These are phyloP conservation scores for Arachnomyces sp. DNA, from an alignment of 2,329 filamentous ascomycete species.

Conservation along the genomic window DNA sequence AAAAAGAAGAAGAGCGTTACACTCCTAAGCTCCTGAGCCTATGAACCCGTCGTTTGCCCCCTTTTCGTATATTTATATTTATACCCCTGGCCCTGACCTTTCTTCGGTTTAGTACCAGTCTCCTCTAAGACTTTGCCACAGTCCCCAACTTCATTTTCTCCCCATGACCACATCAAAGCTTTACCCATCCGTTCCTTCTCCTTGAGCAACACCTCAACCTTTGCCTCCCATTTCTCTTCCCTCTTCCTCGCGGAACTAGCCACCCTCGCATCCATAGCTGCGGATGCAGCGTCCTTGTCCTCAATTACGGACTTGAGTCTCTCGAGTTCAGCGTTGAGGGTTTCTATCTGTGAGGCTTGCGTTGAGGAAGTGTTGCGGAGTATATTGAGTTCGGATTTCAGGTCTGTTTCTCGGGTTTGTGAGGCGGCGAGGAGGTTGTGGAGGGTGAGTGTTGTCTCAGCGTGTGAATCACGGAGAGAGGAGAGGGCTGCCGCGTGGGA, in stretches of 20 bases:
- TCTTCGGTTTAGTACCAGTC: conserved; percentile 17
- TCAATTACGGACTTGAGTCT: conserved; percentile 27
- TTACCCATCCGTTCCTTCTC: conserved; percentile 34
- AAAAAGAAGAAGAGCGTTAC: no score
- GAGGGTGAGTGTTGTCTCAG: conserved; percentile 29
- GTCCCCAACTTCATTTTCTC: conserved; percentile 32
- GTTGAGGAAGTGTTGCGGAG: conserved; percentile 17
- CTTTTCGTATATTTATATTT: conserved; percentile 29
- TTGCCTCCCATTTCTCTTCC: conserved; percentile 36
- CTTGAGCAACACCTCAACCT: conserved; percentile 32
- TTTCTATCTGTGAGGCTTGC: conserved; percentile 20
- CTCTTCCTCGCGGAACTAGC: conserved; percentile 33
- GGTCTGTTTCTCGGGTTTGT: conserved; percentile 27
- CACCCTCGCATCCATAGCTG: conserved; percentile 32
- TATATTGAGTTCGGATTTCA: conserved; percentile 24
- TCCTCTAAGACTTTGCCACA: conserved; percentile 9
- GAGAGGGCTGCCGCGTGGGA: conserved; percentile 29
- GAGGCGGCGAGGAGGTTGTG: conserved; percentile 25
- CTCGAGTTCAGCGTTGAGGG: conserved; percentile 25
- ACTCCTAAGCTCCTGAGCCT: no score
- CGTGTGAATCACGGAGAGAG: conserved; percentile 29
- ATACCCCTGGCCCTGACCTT: conserved; percentile 27
- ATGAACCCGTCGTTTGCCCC: not conserved
- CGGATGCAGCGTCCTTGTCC: conserved; percentile 33
- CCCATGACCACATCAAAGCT: conserved; percentile 32